A percentile compares a stretch with the other conserved stretches of the same genome.
phyloP scores from a whole-genome alignment of 768 basidiomycete genomes.

The Collybia mongolica region DNA sequence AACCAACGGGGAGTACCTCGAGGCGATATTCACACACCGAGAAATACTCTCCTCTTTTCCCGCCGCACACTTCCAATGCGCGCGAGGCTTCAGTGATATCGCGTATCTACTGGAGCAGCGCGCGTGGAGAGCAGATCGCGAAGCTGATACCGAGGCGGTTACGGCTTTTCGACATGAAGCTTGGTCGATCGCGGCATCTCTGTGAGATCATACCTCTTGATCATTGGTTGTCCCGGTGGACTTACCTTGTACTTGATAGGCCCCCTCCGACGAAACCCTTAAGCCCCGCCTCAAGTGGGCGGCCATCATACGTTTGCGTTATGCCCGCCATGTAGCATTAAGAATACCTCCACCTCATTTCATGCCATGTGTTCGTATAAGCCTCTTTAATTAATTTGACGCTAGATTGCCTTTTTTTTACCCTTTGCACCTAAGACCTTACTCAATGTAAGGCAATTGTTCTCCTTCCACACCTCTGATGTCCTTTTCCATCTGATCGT shows the following conservation, averaged over 20 bases:
- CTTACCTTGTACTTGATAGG: slow-evolving; percentile 2
- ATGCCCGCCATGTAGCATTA: slow-evolving; percentile 23
- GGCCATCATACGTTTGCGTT: slow-evolving; percentile 20
- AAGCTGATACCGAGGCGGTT: slow-evolving; percentile 69
- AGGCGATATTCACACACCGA: slow-evolving; percentile 76
- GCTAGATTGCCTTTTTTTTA: no score
- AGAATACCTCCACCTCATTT: no score
- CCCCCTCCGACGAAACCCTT: slow-evolving; percentile 5
- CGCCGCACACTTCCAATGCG: slow-evolving; percentile 61
- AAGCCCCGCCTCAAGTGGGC: slow-evolving; percentile 1
- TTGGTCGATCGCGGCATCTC: slow-evolving; percentile 47
- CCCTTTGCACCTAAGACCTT: no score
- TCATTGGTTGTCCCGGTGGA: neutral
- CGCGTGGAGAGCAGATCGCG: slow-evolving; percentile 69
- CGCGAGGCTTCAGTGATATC: slow-evolving; percentile 62
- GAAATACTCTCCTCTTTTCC: slow-evolving; percentile 65
- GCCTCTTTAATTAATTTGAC: no score
- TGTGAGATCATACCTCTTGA: slow-evolving; percentile 21
- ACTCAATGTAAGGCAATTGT: no score
- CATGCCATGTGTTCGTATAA: no score
- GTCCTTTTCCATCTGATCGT: no score
- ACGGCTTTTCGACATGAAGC: slow-evolving; percentile 70
- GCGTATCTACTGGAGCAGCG: slow-evolving; percentile 62
- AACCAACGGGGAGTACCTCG: slow-evolving; percentile 74
- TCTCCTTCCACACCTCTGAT: no score